These are phyloP conservation scores for Aeschynomene evenia DNA, from an alignment of 306 rosid species.

Conservation along the genomic window DNA sequence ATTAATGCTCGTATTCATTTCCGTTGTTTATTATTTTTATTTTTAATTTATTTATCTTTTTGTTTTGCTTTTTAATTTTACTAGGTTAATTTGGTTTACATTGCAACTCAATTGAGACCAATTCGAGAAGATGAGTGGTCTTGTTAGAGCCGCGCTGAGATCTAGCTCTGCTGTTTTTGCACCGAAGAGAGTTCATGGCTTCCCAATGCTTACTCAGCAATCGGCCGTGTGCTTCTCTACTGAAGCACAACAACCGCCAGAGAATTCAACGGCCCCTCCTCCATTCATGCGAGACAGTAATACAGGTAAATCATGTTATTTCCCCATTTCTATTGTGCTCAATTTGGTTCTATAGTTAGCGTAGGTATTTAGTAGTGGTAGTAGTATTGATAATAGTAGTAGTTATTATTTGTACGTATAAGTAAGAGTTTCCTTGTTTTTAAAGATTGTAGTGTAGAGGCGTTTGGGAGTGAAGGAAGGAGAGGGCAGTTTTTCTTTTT, in stretches of 20 bases:
- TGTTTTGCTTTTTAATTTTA: background rate
- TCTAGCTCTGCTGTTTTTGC: constrained; percentile 37
- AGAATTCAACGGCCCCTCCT: constrained; percentile 26
- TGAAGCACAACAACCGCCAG: constrained; percentile 47
- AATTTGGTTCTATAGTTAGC: background rate
- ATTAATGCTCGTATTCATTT: too few relatives aligned
- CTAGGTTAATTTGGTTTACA: background rate
- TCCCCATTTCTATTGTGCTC: background rate
- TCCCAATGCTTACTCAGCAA: constrained; percentile 26
- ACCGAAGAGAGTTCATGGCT: constrained; percentile 23
- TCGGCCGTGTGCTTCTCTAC: constrained; percentile 54
- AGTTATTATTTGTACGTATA: background rate
- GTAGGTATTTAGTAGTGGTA: constrained; percentile 21
- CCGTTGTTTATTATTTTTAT: background rate
- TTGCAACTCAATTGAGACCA: background rate
- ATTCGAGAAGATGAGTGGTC: constrained; percentile 40
- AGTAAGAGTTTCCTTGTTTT: constrained; percentile 1
- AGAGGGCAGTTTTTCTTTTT: background rate
- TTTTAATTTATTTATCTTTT: background rate
- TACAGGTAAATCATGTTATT: constrained; percentile 36
- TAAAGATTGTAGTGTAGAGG: background rate
- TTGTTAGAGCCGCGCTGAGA: constrained; percentile 50
- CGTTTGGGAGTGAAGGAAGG: background rate
- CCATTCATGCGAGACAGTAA: constrained; percentile 29
- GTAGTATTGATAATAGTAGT: too few relatives aligned